These are phyloP conservation scores for Sclerotinia spermophila DNA, from an alignment of 2,329 filamentous ascomycete species.

Conservation along the genomic window DNA sequence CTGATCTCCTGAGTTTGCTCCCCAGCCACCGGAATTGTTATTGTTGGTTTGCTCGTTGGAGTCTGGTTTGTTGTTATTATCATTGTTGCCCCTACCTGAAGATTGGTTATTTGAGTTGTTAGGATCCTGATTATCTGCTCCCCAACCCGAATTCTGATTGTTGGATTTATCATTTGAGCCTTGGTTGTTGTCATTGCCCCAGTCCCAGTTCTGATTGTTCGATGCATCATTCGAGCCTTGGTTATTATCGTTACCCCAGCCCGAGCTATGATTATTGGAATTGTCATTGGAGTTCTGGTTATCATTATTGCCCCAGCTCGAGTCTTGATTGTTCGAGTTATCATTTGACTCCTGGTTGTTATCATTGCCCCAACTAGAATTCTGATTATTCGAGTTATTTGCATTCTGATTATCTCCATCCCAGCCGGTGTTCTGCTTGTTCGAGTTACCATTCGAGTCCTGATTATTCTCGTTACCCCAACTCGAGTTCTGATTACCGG, in stretches of 20 bases:
- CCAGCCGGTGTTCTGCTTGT: slow-evolving; percentile 12
- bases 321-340: slow-evolving; percentile 3
- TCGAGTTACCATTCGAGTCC: slow-evolving; percentile 16
- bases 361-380: slow-evolving; percentile 1
- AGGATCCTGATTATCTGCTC: neutral
- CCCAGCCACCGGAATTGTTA: slow-evolving; percentile 21
- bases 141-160: slow-evolving; percentile 8
- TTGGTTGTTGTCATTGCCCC: slow-evolving; percentile 2
- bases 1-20: neutral
- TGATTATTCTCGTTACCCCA: slow-evolving; percentile 20
- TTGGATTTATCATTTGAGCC: neutral
- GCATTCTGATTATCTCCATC: slow-evolving; percentile 4
- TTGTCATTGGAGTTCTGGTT: slow-evolving; percentile 21
- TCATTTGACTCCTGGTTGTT: slow-evolving; percentile 2
- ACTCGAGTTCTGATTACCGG: neutral
- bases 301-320: slow-evolving; percentile 17
- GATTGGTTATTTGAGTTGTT: slow-evolving; percentile 4
- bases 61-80: neutral
- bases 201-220: slow-evolving; percentile 2
- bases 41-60: slow-evolving; percentile 1
- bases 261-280: neutral
- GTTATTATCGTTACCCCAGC: slow-evolving; percentile 9
- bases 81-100: slow-evolving; percentile 10
- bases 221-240: slow-evolving; percentile 11
- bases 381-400: slow-evolving; percentile 12